Conservation (phyloP, 208 protist species). For the Giardia duodenalis region DNA sequence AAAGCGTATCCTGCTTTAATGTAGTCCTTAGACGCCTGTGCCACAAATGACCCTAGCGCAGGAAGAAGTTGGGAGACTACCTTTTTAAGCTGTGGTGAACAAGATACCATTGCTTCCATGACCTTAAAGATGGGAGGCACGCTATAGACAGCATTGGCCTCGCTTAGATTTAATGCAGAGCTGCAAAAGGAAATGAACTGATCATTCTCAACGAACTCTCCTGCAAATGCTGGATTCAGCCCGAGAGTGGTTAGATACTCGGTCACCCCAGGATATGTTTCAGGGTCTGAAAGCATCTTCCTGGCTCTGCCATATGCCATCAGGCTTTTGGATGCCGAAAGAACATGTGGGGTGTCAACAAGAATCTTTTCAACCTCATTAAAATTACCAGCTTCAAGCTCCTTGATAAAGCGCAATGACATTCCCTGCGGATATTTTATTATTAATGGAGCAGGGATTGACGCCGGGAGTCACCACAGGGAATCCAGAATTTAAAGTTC, state of each 20-base stretch:
- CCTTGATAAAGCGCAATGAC: neutral
- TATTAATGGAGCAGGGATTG: too few species aligned
- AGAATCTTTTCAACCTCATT: neutral
- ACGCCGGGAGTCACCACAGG: too few species aligned
- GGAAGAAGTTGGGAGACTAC: neutral
- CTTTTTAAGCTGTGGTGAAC: neutral
- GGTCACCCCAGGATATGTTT: neutral
- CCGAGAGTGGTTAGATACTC: neutral
- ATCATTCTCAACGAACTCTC: neutral
- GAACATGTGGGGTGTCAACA: neutral
- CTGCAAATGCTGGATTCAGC: neutral
- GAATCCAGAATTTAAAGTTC: too few species aligned
- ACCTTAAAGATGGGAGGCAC: neutral
- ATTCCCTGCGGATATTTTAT: too few species aligned
- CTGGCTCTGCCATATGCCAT: neutral
- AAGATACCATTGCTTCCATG: neutral
- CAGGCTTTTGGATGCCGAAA: neutral
- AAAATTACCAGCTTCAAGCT: neutral
- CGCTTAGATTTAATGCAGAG: neutral
- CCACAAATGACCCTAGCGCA: neutral
- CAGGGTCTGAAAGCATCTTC: neutral
- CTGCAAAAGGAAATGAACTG: neutral
- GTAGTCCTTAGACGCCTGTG: neutral
- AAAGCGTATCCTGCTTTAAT: neutral
- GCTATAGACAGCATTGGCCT: neutral